phyloP scores from a whole-genome alignment of 2,329 filamentous ascomycete species.

The Endoconidiophora polonica region DNA sequence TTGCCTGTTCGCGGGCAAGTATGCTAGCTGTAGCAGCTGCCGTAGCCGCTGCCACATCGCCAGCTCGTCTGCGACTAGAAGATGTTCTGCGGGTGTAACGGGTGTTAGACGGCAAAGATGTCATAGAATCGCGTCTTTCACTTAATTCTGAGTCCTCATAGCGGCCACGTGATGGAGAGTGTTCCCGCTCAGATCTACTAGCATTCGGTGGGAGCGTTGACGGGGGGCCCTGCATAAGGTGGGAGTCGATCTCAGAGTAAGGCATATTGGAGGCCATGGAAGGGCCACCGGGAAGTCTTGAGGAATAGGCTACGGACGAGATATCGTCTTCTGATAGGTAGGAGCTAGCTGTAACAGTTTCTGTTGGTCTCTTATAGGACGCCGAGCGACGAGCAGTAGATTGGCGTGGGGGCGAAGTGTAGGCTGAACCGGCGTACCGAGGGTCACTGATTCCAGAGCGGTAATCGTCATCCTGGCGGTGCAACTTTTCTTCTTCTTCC shows the following conservation, averaged over 20 bases:
- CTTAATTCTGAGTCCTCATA: slow-evolving; percentile 9
- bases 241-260: slow-evolving; percentile 5
- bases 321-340: slow-evolving; percentile 4
- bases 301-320: slow-evolving; percentile 2
- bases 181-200: slow-evolving; percentile 3
- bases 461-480: slow-evolving; percentile 32
- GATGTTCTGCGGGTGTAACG: slow-evolving; percentile 25
- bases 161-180: slow-evolving; percentile 6
- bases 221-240: not conserved
- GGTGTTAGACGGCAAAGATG: slow-evolving; percentile 7
- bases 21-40: slow-evolving; percentile 31
- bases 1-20: slow-evolving; percentile 30
- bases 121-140: slow-evolving; percentile 5
- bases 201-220: slow-evolving; percentile 8
- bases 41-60: slow-evolving; percentile 29
- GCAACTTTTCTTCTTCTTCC: slow-evolving; percentile 30
- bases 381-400: slow-evolving; percentile 14
- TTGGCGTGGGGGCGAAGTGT: slow-evolving; percentile 18
- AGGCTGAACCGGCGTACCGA: slow-evolving; percentile 53
- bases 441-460: slow-evolving; percentile 45
- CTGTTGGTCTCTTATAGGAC: not conserved
- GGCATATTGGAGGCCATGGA: slow-evolving; percentile 3
- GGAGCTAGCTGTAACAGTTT: slow-evolving; percentile 7
- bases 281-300: not conserved
- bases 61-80: slow-evolving; percentile 29